These are phyloP conservation scores for Phytophthora ramorum DNA, from an alignment of 352 stramenopile genomes.

Conservation along the genomic window DNA sequence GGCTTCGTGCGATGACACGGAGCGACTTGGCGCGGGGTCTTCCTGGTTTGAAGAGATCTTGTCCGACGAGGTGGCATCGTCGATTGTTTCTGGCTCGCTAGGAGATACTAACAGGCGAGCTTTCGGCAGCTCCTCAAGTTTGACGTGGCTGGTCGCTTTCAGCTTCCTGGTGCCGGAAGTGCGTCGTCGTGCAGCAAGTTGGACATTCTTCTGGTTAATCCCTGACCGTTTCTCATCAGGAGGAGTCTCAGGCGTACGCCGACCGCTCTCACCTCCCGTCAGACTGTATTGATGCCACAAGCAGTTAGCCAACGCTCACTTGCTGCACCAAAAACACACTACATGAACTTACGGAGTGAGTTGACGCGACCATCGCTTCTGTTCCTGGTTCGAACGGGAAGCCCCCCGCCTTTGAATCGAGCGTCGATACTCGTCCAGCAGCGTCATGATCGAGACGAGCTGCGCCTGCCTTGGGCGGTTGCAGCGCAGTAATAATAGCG, in stretches of 20 bases:
- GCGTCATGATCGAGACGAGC: conserved; percentile 48
- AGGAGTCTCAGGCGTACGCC: conserved; percentile 27
- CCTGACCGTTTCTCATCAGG: conserved; percentile 1
- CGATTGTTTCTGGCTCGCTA: not conserved
- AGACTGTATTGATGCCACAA: conserved; percentile 15
- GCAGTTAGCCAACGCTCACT: not conserved
- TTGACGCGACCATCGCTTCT: conserved; percentile 35
- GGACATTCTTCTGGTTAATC: not conserved
- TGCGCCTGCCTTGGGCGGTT: conserved; percentile 2
- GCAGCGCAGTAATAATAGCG: conserved; percentile 25
- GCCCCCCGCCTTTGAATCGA: conserved; percentile 46
- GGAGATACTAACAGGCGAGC: conserved; percentile 1
- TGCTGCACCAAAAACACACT: not conserved
- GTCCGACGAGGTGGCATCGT: not conserved
- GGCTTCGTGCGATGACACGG: not conserved
- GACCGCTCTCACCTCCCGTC: conserved; percentile 19
- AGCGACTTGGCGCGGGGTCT: conserved; percentile 12
- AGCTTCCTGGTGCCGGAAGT: conserved; percentile 14
- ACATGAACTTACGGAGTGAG: conserved; percentile 50
- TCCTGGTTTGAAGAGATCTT: conserved; percentile 44
- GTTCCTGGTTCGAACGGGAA: conserved; percentile 24
- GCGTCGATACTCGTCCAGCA: conserved; percentile 71
- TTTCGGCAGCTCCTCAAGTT: conserved; percentile 26
- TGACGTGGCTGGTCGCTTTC: conserved; percentile 25
- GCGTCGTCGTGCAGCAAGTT: conserved; percentile 2